A percentile compares a stretch with the other conserved stretches of the same genome.
Evolutionary conservation across 306 rosid genomes (phyloP).

Genomic region (Casuarina glauca): DNA sequence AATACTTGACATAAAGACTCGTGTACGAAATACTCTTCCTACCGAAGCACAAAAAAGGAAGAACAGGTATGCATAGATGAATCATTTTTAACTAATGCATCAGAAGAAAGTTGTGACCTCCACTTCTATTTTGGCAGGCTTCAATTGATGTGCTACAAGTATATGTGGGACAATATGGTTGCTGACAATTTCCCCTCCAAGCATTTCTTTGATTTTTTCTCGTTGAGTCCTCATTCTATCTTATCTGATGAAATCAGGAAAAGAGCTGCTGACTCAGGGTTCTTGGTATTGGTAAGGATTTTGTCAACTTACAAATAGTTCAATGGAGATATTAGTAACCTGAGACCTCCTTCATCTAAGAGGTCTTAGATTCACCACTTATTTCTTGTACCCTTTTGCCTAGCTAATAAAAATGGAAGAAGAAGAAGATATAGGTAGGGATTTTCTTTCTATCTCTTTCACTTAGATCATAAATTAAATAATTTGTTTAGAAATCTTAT

Average conservation of each 20-base stretch:
- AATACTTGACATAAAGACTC: constrained; percentile 81
- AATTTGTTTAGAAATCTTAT: background rate
- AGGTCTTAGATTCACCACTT: too few relatives aligned
- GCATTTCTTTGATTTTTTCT: constrained; percentile 50
- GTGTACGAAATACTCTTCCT: constrained; percentile 63
- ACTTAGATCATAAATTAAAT: background rate
- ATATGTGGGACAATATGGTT: constrained; percentile 70
- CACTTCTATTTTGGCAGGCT: constrained; percentile 55
- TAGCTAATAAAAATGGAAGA: too few relatives aligned
- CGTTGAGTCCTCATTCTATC: constrained; percentile 47
- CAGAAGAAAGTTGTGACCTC: constrained; percentile 16
- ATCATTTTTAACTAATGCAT: constrained; percentile 5
- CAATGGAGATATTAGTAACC: too few relatives aligned
- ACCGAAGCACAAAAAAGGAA: constrained; percentile 85
- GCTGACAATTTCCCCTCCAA: constrained; percentile 50
- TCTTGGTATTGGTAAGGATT: constrained; percentile 46
- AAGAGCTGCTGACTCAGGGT: constrained; percentile 43
- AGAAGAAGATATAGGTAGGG: too few relatives aligned
- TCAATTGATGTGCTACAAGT: constrained; percentile 85
- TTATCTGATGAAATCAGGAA: constrained; percentile 56
- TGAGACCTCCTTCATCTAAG: too few relatives aligned
- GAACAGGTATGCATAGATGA: constrained; percentile 56
- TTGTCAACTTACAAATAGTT: too few relatives aligned
- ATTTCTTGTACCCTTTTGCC: too few relatives aligned
- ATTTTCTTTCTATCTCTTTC: background rate